Base-by-base conservation (phyloP, 371 early-diverging fungal genomes). In the Haplosporangium sp. region DNA sequence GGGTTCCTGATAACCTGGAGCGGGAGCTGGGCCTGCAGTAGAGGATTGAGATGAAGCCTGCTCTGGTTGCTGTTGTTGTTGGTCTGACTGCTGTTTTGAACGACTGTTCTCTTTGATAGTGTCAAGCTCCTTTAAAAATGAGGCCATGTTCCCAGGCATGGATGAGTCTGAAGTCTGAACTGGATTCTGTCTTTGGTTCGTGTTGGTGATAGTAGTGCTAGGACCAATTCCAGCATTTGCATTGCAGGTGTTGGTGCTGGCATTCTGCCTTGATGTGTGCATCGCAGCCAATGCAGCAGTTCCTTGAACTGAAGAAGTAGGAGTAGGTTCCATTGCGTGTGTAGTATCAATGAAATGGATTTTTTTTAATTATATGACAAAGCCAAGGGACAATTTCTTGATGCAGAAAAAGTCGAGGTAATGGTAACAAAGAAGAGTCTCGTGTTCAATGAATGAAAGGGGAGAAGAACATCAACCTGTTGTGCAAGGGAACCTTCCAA, bases 61-160 rank as follows among this genome's bases (percentile, higher is more conserved):
- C 6, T 47, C 45, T n/a, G 35, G 65, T 13, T 48, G 67, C 10
- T 62, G 71, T 5, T 62, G 72, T n/a, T 52, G 70, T 13, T 53
- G 65, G 35, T 20, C 38, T 40, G 42, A 62, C n/a, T 52, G 56
- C 50, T 20, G 69, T 44, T 58, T 67, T 19, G 73, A 62, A 42
- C 60, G 60, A n/a, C 73, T 53, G 13, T 67, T 68, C 13, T 55
- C 34, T 55, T 13, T 20, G 34, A 72, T 77, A 38, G 73, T 34
- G 48, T 69, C 73, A 55, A 77, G 66, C 35, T 77, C 77, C 55
- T 72, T 72, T 37, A 77, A 56, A 53, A 77, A 69, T 11, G 37
- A 17, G 11, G 66, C 35, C 39, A 64, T 42, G n/a, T 62, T 77
- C 34, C 50, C 65, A 8, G 64, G 6, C 45, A 15, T 40, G 1